Evolutionary conservation across 768 basidiomycete genomes (phyloP).

Genomic region (Trametopsis cervina): DNA sequence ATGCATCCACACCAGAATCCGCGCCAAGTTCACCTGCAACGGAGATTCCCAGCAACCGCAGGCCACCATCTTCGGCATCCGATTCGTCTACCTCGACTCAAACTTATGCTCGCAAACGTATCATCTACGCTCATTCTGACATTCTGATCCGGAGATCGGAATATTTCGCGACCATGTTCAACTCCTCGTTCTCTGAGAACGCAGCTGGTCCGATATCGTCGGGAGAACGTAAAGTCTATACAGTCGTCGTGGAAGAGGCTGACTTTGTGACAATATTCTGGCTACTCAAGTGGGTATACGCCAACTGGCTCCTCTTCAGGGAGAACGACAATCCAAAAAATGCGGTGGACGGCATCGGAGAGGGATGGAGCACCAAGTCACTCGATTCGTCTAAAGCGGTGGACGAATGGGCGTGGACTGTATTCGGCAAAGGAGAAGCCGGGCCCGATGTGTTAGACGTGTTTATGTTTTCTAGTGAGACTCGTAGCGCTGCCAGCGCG

Average conservation of each 20-base stretch:
- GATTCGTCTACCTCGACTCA: conserved; percentile 35
- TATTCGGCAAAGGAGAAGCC: conserved; percentile 37
- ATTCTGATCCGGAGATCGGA: conserved; percentile 70
- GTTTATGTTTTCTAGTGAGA: conserved; percentile 26
- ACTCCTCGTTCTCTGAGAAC: conserved; percentile 64
- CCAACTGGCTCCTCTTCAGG: conserved; percentile 67
- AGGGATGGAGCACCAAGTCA: conserved; percentile 60
- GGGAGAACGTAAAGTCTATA: conserved; percentile 52
- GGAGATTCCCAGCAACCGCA: conserved; percentile 25
- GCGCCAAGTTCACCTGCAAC: conserved; percentile 24
- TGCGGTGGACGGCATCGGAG: conserved; percentile 61
- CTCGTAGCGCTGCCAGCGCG: conserved; percentile 43
- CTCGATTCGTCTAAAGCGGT: conserved; percentile 34
- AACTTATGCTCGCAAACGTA: conserved; percentile 57
- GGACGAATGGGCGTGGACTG: conserved; percentile 68
- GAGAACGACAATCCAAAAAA: conserved; percentile 60
- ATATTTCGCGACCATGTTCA: conserved; percentile 71
- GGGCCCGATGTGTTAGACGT: conserved; percentile 20
- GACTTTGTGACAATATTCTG: conserved; percentile 76
- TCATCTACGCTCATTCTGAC: conserved; percentile 75
- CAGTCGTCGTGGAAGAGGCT: conserved; percentile 69
- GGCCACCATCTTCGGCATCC: conserved; percentile 37
- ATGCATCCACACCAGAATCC: conserved; percentile 21
- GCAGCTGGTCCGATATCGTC: conserved; percentile 18
- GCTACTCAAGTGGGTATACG: conserved; percentile 71